phyloP scores from a whole-genome alignment of 2,329 filamentous ascomycete genomes.

The Cytospora paraplurivora region DNA sequence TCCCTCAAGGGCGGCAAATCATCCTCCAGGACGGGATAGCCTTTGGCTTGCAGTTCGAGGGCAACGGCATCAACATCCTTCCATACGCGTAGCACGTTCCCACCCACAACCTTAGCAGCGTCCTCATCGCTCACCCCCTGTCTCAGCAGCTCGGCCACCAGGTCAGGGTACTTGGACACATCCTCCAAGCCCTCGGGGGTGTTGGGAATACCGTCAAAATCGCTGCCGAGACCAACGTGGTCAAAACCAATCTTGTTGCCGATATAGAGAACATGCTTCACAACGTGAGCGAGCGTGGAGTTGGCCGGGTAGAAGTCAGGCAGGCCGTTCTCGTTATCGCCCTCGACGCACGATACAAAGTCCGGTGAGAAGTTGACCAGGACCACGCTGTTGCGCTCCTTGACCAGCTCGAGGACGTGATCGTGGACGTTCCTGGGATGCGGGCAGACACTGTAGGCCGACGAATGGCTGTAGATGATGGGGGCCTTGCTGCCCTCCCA shows the following conservation, averaged over 20 bases:
- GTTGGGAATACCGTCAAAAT: slow-evolving; percentile 76
- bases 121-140: slow-evolving; percentile 75
- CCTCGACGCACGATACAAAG: slow-evolving; percentile 75
- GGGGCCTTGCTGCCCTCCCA: slow-evolving; percentile 79
- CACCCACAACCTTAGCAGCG: slow-evolving; percentile 73
- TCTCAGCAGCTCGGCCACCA: slow-evolving; percentile 74
- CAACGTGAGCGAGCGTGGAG: slow-evolving; percentile 75
- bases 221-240: slow-evolving; percentile 84
- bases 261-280: slow-evolving; percentile 79
- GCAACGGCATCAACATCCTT: slow-evolving; percentile 74
- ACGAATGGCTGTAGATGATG: slow-evolving; percentile 87
- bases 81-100: slow-evolving; percentile 86
- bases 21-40: slow-evolving; percentile 57
- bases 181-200: slow-evolving; percentile 79
- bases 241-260: slow-evolving; percentile 82
- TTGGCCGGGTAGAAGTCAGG: slow-evolving; percentile 69
- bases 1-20: slow-evolving; percentile 40
- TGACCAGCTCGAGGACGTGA: slow-evolving; percentile 76
- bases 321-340: slow-evolving; percentile 61
- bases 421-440: slow-evolving; percentile 92
- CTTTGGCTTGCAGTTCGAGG: slow-evolving; percentile 60
- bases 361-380: slow-evolving; percentile 89
- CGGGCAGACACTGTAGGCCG: slow-evolving; percentile 76
- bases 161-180: slow-evolving; percentile 77
- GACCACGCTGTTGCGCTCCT: slow-evolving; percentile 71